A percentile compares a stretch with the other conserved stretches of the same genome.
phyloP scores from a whole-genome alignment of 2,329 filamentous ascomycete genomes.

The Diaporthe amygdali region DNA sequence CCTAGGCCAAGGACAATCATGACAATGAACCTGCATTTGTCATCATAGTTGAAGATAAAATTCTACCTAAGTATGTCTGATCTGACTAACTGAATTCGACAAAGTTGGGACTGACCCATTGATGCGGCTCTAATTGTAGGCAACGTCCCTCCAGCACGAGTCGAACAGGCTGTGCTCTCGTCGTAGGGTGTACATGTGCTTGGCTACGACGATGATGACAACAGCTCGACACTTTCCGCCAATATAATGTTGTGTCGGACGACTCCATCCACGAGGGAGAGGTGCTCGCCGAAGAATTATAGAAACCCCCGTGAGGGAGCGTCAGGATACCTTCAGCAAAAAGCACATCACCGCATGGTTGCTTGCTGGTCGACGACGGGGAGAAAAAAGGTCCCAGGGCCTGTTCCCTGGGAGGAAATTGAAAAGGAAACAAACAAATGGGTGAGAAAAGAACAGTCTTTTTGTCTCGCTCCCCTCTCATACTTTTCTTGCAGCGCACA shows the following conservation, averaged over 20 bases:
- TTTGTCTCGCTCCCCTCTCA: not conserved
- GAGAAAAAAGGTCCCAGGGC: not conserved
- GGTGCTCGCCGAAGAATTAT: not conserved
- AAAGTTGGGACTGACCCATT: slow-evolving; percentile 2
- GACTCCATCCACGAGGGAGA: not conserved
- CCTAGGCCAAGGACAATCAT: no score
- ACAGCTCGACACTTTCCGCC: not conserved
- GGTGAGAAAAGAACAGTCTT: not conserved
- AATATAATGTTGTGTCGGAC: not conserved
- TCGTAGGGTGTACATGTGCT: not conserved
- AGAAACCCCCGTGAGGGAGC: not conserved
- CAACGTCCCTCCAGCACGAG: not conserved
- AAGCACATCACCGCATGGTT: not conserved
- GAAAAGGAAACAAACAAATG: not conserved
- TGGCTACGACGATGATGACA: not conserved
- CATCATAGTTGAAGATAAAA: not conserved
- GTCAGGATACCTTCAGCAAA: not conserved
- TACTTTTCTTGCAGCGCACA: not conserved
- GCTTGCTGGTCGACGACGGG: not conserved
- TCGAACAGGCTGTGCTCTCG: not conserved
- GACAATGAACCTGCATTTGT: not conserved
- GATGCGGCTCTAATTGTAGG: slow-evolving; percentile 1
- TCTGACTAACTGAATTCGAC: not conserved
- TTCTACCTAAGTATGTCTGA: not conserved
- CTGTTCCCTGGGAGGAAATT: not conserved